These are phyloP conservation scores for Microbotryum saponariae DNA, from an alignment of 1,284 basidiomycete species.

Conservation along the genomic window DNA sequence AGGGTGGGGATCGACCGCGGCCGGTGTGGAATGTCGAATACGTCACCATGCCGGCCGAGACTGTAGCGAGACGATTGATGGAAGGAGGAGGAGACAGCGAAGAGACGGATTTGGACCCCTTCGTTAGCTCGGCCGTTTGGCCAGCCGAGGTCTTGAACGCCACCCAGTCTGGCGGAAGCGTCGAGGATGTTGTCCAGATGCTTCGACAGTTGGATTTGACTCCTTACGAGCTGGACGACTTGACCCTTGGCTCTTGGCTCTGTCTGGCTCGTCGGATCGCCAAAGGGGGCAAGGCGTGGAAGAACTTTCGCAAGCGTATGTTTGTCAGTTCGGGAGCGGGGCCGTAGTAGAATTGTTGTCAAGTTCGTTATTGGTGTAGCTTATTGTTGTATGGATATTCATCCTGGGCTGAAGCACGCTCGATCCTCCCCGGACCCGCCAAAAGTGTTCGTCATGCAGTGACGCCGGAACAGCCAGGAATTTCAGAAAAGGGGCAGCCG, in stretches of 20 bases:
- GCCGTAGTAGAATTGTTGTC: not conserved
- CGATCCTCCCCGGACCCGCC: too few species aligned
- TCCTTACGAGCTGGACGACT: conserved; percentile 61
- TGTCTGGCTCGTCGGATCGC: conserved; percentile 59
- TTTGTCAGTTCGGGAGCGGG: conserved; percentile 46
- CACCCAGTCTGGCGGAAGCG: not conserved
- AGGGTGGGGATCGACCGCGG: conserved; percentile 25
- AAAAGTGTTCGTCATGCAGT: too few species aligned
- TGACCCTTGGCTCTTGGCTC: conserved; percentile 73
- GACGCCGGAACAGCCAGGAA: too few species aligned
- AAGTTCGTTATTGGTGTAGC: too few species aligned
- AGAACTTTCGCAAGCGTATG: conserved; percentile 61
- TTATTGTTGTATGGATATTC: too few species aligned
- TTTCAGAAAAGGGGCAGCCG: too few species aligned
- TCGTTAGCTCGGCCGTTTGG: not conserved
- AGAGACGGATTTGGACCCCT: not conserved
- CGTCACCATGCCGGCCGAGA: conserved; percentile 53
- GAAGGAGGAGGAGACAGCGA: not conserved
- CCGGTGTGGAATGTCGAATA: conserved; percentile 72
- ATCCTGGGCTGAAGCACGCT: too few species aligned
- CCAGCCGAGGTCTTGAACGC: not conserved
- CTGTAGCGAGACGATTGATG: conserved; percentile 21
- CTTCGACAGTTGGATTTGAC: conserved; percentile 37
- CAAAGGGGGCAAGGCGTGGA: conserved; percentile 55
- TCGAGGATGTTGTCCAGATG: not conserved